phyloP scores from a whole-genome alignment of 805 yeast species.

The Candida nonsorbophila region DNA sequence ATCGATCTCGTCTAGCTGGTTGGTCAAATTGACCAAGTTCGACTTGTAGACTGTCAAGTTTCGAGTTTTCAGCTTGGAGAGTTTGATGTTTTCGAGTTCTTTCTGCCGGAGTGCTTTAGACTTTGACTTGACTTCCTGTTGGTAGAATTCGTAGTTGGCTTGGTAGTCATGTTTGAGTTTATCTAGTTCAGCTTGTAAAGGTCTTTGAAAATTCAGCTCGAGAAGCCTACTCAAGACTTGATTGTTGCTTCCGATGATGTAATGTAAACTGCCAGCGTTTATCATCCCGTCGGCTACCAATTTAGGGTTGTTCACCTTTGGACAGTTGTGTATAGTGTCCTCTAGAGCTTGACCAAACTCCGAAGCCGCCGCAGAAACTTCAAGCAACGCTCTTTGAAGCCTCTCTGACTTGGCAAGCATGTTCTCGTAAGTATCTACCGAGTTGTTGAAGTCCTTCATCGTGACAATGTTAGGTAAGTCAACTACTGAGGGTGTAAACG shows the following conservation, averaged over 20 bases:
- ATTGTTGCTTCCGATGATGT: constrained; percentile 71
- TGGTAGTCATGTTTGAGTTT: constrained; percentile 40
- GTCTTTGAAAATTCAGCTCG: constrained; percentile 48
- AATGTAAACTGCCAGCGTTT: constrained; percentile 73
- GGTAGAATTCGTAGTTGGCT: constrained; percentile 49
- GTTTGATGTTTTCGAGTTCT: constrained; percentile 55
- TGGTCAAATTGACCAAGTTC: constrained; percentile 61
- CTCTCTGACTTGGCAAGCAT: constrained; percentile 42
- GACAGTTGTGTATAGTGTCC: constrained; percentile 20
- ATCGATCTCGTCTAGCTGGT: constrained; percentile 76
- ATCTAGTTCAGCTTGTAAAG: constrained; percentile 41
- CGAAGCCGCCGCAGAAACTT: constrained; percentile 56
- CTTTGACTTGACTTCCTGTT: constrained; percentile 46
- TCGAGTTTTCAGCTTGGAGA: constrained; percentile 56
- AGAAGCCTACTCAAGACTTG: constrained; percentile 60
- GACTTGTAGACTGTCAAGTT: constrained; percentile 64
- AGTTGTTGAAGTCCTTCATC: constrained; percentile 50
- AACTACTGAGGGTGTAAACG: constrained; percentile 47
- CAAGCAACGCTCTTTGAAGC: constrained; percentile 42
- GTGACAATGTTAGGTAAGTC: constrained; percentile 61
- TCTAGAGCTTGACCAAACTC: constrained; percentile 71
- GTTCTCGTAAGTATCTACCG: constrained; percentile 43
- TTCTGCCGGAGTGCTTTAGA: constrained; percentile 49
- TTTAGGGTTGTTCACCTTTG: constrained; percentile 19
- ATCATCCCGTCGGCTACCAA: constrained; percentile 53